These are phyloP conservation scores for Tinospora cordifolia DNA, from an alignment of 164 flowering plant genomes.

Conservation along the genomic window DNA sequence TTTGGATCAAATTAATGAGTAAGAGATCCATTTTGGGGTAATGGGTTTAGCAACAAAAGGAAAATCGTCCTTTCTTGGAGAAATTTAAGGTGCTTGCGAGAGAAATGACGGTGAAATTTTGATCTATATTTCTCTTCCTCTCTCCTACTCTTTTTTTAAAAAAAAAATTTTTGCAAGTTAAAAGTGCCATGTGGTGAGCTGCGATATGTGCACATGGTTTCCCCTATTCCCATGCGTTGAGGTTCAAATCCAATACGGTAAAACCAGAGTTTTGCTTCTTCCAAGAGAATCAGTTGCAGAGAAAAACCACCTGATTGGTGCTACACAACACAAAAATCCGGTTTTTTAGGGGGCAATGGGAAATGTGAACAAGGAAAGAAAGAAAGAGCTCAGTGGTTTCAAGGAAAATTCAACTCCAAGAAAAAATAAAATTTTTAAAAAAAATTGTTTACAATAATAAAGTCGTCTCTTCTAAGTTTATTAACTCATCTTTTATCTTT, in stretches of 20 bases:
- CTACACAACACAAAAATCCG: conserved; percentile 20
- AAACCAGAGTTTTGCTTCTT: conserved; percentile 30
- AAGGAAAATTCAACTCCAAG: conserved; percentile 9
- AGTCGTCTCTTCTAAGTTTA: background rate
- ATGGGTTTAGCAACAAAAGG: background rate
- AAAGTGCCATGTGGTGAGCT: conserved; percentile 59
- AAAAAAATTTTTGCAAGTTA: conserved; percentile 22
- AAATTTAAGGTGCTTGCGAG: conserved; percentile 8
- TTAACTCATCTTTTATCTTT: background rate
- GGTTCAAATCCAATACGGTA: conserved; percentile 25
- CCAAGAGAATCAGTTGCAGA: conserved; percentile 58
- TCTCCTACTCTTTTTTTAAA: background rate
- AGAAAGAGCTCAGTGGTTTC: conserved; percentile 25
- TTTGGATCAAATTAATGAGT: conserved; percentile 1
- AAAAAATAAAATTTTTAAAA: background rate
- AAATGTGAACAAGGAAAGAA: conserved; percentile 18
- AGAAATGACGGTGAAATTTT: conserved; percentile 10
- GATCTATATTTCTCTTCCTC: background rate
- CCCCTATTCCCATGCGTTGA: conserved; percentile 46
- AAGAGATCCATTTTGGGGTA: background rate
- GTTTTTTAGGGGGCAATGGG: conserved; percentile 28
- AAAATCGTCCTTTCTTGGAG: conserved; percentile 1
- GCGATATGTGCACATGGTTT: conserved; percentile 62
- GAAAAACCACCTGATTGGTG: conserved; percentile 36
- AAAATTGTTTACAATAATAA: background rate